Evolutionary conservation across 148 eudicot species (phyloP), one percentile per base, ranked within the genome.

Genomic region (Chenopodium berlandieri): DNA sequence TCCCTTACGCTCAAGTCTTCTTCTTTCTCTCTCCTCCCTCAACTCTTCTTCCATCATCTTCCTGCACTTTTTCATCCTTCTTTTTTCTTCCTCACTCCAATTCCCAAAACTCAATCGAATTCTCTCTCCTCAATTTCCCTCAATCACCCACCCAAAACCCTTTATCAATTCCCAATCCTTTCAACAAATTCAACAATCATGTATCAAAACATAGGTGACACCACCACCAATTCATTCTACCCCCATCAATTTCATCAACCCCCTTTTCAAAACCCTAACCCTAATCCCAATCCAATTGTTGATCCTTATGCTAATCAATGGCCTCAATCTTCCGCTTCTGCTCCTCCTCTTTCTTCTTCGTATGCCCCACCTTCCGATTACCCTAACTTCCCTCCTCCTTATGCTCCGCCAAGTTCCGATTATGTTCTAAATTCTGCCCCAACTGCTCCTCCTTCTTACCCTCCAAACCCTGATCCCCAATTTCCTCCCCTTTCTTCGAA

Each of bases 271-370:
- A 91, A 76, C 80, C 89, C 88, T 74, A 83, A 31, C 84, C 78
- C 89, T 56, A 82, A 23, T 73, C 85, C 89, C 44, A 40, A 40
- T 67, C 62, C 86, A 46, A 79, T 83, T 81, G 90, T 83, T 75
- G 91, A 80, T 85, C 86, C 86, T 72, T 84, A 81, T 64, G 58
- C 48, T n/a, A 73, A 73, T 74, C 77, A 82, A 27, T 68, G 76
- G 58, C 81, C 86, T 73, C 32, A 87, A 4, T 23, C 88, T 12
- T 83, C 80, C 71, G 93, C 97, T 77, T 91, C 97, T 56, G 94
- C 97, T 69, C 97, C 94, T 9, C 95, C 93, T 23, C 86, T 83
- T 63, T 80, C 88, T 4, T 62, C 89, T 74, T 32, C 76, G 1
- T 62, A 70, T 69, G 64, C 84, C n/a, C 37, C 77, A 40, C 52